Evolutionary conservation across 352 stramenopile species (phyloP).

Genomic region (Pythium sukuiense): DNA sequence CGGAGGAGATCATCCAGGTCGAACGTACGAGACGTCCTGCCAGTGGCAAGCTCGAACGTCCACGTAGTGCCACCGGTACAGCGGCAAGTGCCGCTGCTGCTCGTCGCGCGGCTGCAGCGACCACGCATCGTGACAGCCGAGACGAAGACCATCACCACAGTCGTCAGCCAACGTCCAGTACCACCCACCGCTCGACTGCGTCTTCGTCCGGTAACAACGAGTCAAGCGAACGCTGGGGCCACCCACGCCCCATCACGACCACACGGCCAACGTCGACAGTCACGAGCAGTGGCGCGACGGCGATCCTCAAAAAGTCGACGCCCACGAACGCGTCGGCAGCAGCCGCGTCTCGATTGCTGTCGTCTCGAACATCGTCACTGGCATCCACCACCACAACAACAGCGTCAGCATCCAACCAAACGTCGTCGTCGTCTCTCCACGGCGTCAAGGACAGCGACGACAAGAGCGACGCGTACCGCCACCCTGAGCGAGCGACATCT

Average conservation of each 20-base stretch:
- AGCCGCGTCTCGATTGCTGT: slow-evolving; percentile 2
- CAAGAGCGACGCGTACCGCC: slow-evolving; percentile 35
- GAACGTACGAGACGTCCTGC: slow-evolving; percentile 35
- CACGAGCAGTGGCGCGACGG: slow-evolving; percentile 35
- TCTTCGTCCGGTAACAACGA: slow-evolving; percentile 39
- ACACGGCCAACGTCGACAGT: slow-evolving; percentile 16
- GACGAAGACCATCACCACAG: slow-evolving; percentile 12
- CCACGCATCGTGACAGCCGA: slow-evolving; percentile 22
- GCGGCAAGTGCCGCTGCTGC: slow-evolving; percentile 24
- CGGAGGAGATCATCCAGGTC: slow-evolving; percentile 44
- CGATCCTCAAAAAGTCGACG: slow-evolving; percentile 36
- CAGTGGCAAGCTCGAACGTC: slow-evolving; percentile 38
- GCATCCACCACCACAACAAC: not conserved
- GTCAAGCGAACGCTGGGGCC: slow-evolving; percentile 51
- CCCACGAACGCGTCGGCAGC: slow-evolving; percentile 15
- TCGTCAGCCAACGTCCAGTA: not conserved
- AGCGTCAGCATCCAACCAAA: slow-evolving; percentile 26
- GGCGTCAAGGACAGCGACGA: slow-evolving; percentile 30
- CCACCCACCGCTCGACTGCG: slow-evolving; percentile 25
- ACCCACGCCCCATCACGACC: slow-evolving; percentile 30
- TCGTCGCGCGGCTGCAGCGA: slow-evolving; percentile 20
- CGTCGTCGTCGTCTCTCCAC: slow-evolving; percentile 24
- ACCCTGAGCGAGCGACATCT: slow-evolving; percentile 25
- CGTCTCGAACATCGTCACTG: slow-evolving; percentile 11
- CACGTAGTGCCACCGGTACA: slow-evolving; percentile 43